Base-by-base conservation (phyloP, 805 yeast species). In the Blastobotrys americana region DNA sequence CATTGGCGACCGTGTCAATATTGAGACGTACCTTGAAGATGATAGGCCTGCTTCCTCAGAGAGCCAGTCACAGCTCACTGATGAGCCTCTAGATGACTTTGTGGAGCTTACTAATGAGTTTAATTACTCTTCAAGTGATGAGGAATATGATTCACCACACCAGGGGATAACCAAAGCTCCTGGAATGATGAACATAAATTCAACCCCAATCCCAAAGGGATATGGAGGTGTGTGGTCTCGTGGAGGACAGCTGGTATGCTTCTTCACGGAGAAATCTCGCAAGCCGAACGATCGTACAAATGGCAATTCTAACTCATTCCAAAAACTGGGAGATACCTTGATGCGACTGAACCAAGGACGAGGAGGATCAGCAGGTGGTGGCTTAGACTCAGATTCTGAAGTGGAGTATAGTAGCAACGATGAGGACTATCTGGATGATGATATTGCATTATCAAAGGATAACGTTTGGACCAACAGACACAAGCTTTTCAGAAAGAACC, bases 191-290 rank as follows among this genome's bases (percentile, higher is more conserved):
- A 16, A 16, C 20, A 10, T 19, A n/a, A 21, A 34, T 5, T 16
- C 37, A 21, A 34, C 95, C 0, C 97, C 97, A 0, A 73, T 89
- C 10, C 96, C 97, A 0, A 88, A 85, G 57, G 93, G 88, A 6
- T 89, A 96, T 67, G 96, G 96, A 6, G 96, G 95, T 0, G 69
- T 77, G 1, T 89, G 96, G 96, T 72, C 94, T 0, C 73, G 78
- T 9, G 73, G 77, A 2, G 96, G 96, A 0, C 77, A 77, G 47
- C 66, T 89, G 41, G 82, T 89, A 1, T 85, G 95, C 57, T 89
- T 89, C 56, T 87, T 86, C 63, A 74, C 82, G 6, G 79, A 49
- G 9, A 38, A 82, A 0, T 76, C 75, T 41, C 70, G 38, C n/a
- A 47, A 27, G 34, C 23, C 31, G 5, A 16, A 33, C 15, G 34